phyloP scores from a whole-genome alignment of 352 stramenopile species.

The Pythium utonaiense region DNA sequence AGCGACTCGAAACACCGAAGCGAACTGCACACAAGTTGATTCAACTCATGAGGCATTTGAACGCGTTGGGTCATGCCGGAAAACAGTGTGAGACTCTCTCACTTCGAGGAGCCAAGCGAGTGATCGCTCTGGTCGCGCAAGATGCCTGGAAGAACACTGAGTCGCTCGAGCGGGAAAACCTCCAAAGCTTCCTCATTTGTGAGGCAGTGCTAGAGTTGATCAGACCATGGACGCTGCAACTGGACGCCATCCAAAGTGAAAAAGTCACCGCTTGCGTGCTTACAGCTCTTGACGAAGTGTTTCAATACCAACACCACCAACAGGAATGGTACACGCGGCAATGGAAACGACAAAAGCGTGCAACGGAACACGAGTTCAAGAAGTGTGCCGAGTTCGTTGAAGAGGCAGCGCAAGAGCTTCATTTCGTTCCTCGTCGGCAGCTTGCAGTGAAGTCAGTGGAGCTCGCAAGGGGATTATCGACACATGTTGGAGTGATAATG shows the following conservation, averaged over 20 bases:
- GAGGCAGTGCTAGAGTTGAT: constrained; percentile 17
- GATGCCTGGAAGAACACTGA: constrained; percentile 16
- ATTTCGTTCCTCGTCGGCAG: constrained; percentile 13
- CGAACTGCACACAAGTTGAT: constrained; percentile 9
- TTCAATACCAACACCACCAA: constrained; percentile 15
- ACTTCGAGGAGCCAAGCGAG: constrained; percentile 9
- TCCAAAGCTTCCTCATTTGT: constrained; percentile 22
- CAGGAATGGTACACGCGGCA: constrained; percentile 24
- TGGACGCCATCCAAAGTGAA: not conserved
- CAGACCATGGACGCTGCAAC: not conserved
- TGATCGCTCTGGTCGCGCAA: constrained; percentile 6
- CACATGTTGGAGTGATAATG: constrained; percentile 11
- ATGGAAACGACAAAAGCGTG: constrained; percentile 12
- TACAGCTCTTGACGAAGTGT: constrained; percentile 5
- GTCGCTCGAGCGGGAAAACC: constrained; percentile 18
- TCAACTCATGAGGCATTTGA: constrained; percentile 13
- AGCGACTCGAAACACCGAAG: constrained; percentile 13
- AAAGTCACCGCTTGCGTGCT: not conserved
- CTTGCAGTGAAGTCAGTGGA: constrained; percentile 10
- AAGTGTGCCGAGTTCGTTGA: constrained; percentile 12
- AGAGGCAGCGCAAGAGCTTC: constrained; percentile 13
- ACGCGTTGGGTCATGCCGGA: not conserved
- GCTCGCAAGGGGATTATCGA: not conserved
- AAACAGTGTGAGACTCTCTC: not conserved
- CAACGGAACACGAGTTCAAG: not conserved